Evolutionary conservation across 1,284 basidiomycete genomes (phyloP).

Genomic region (Entoloma clypeatum): DNA sequence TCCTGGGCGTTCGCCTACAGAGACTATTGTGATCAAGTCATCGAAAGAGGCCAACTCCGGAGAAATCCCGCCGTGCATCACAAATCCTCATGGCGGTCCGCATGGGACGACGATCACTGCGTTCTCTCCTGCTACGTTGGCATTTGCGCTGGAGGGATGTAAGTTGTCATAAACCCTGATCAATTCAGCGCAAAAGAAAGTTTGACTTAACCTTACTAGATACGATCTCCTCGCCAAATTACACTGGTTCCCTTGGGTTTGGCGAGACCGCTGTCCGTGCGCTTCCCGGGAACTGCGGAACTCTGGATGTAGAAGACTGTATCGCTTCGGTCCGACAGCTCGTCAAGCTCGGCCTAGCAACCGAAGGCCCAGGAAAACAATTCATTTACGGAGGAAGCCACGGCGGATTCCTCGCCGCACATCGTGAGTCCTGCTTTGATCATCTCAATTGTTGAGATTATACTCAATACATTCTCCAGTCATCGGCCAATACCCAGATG

Average conservation of each 20-base stretch:
- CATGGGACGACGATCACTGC: conserved; percentile 48
- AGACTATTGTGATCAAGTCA: conserved; percentile 49
- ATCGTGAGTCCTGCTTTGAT: conserved; percentile 40
- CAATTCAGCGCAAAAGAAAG: no score
- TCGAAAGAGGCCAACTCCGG: conserved; percentile 16
- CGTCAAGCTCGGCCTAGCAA: conserved; percentile 42
- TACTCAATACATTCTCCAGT: conserved; percentile 35
- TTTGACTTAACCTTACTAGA: no score
- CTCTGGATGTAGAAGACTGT: conserved; percentile 65
- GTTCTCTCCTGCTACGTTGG: conserved; percentile 42
- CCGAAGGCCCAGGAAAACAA: conserved; percentile 45
- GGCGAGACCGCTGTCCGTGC: conserved; percentile 39
- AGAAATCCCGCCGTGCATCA: conserved; percentile 42
- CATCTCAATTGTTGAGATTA: conserved; percentile 4
- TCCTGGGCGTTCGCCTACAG: conserved; percentile 44
- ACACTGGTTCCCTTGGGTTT: conserved; percentile 66
- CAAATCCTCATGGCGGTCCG: conserved; percentile 67
- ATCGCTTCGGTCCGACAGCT: conserved; percentile 52
- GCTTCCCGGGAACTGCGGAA: conserved; percentile 56
- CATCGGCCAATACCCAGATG: conserved; percentile 57
- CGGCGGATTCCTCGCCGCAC: conserved; percentile 65
- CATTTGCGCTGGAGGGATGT: conserved; percentile 62
- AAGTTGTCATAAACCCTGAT: no score
- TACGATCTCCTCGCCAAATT: conserved; percentile 61
- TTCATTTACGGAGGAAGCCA: conserved; percentile 69